These are phyloP conservation scores for Filobasidium floriforme DNA, from an alignment of 768 basidiomycete genomes.

Conservation along the genomic window DNA sequence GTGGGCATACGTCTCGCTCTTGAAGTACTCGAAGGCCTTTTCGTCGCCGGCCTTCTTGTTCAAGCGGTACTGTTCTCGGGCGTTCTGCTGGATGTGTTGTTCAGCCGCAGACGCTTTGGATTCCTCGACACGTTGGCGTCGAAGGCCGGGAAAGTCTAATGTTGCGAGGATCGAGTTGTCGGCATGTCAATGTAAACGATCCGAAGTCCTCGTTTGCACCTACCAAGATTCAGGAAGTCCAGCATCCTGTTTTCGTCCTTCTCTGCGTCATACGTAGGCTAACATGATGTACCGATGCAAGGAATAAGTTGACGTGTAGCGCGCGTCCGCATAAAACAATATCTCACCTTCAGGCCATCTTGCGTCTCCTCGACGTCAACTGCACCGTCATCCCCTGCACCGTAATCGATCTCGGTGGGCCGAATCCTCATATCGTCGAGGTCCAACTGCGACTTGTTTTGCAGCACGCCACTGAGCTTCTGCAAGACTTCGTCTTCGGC, in stretches of 20 bases:
- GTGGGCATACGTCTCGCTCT: not conserved
- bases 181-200: not conserved
- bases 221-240: constrained; percentile 8
- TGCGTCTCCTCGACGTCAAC: constrained; percentile 1
- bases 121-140: not conserved
- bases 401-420: constrained; percentile 6
- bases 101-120: not conserved
- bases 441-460: not conserved
- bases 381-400: not conserved
- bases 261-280: constrained; percentile 1
- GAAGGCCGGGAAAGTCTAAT: not conserved
- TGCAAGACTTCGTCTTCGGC: constrained; percentile 5
- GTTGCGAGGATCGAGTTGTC: not conserved
- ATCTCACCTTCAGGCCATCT: constrained; percentile 6
- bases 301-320: not conserved
- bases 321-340: not conserved
- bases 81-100: constrained; percentile 3
- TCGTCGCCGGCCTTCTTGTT: not conserved
- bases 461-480: not conserved
- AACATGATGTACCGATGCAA: not conserved
- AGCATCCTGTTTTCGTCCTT: constrained; percentile 12
- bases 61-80: not conserved
- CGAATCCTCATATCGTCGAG: not conserved
- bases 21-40: constrained; percentile 7
- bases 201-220: not conserved